A percentile compares a stretch with the other conserved stretches of the same genome.
phyloP scores from a whole-genome alignment of 208 protist genomes.

The Kentomonas sorsogonicus region DNA sequence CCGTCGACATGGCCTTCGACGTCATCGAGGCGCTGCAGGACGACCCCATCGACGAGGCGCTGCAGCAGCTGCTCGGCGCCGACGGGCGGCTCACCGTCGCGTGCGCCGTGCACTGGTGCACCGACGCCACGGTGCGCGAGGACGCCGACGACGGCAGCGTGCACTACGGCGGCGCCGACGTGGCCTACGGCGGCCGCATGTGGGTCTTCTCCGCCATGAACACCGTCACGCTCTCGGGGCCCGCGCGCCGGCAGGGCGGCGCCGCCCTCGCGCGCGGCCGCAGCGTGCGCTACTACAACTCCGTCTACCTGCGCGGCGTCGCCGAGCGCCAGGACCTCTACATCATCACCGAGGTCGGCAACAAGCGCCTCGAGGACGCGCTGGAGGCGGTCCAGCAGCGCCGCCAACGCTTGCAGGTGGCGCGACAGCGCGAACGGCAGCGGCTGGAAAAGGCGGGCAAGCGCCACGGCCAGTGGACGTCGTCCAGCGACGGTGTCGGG shows the following conservation, averaged over 20 bases:
- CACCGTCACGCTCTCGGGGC: constrained; percentile 20
- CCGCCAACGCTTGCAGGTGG: background rate
- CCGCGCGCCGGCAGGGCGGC: background rate
- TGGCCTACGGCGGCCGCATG: constrained; percentile 27
- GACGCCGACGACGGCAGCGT: constrained; percentile 13
- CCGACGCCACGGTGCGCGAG: constrained; percentile 30
- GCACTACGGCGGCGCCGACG: constrained; percentile 37
- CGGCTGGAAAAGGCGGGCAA: background rate
- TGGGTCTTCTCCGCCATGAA: constrained; percentile 38
- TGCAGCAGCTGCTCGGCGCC: constrained; percentile 40
- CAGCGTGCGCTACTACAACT: no score
- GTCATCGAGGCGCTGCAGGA: constrained; percentile 51
- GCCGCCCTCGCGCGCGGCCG: no score
- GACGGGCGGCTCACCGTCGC: constrained; percentile 28
- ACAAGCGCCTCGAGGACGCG: background rate
- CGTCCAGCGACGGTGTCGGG: background rate
- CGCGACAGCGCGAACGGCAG: background rate
- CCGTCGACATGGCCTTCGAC: constrained; percentile 56
- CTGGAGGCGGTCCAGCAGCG: background rate
- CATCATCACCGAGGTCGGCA: background rate
- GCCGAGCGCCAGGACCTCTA: background rate
- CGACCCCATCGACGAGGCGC: constrained; percentile 40
- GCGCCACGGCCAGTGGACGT: no score
- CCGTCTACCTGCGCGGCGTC: background rate
- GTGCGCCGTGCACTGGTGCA: constrained; percentile 53